phyloP scores from a whole-genome alignment of 768 basidiomycete genomes.

The Leccinum variicolor region DNA sequence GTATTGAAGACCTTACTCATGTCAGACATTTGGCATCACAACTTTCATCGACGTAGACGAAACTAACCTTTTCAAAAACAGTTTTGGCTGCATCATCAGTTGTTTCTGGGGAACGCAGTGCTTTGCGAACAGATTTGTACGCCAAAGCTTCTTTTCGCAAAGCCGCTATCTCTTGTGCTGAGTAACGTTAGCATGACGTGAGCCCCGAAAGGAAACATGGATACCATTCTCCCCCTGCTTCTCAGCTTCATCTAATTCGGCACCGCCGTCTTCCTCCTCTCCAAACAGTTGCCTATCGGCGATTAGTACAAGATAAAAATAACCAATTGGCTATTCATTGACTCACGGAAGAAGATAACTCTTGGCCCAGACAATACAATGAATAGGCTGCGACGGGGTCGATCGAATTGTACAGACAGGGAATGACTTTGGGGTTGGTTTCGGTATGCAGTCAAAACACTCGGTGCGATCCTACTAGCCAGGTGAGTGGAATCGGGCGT shows the following conservation, averaged over 20 bases:
- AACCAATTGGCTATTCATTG: not conserved
- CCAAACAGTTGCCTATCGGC: conserved; percentile 83
- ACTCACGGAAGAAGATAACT: conserved; percentile 90
- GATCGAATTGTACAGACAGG: conserved; percentile 98
- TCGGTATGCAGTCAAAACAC: conserved; percentile 95
- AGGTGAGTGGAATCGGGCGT: not conserved
- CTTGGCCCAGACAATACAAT: conserved; percentile 99
- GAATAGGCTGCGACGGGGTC: conserved; percentile 95
- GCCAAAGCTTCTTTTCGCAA: conserved; percentile 87
- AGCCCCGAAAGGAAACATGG: conserved; percentile 12
- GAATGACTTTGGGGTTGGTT: conserved; percentile 90
- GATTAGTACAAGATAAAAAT: not conserved
- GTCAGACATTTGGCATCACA: not conserved
- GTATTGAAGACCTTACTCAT: conserved; percentile 71
- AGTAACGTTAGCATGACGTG: not conserved
- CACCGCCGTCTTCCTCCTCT: conserved; percentile 78
- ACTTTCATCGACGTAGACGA: not conserved
- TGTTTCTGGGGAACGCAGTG: conserved; percentile 46
- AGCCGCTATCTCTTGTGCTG: conserved; percentile 88
- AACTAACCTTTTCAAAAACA: conserved; percentile 79
- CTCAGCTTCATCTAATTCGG: conserved; percentile 89
- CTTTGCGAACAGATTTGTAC: conserved; percentile 75
- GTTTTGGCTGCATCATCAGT: conserved; percentile 55
- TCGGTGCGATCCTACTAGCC: conserved; percentile 72
- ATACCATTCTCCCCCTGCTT: conserved; percentile 91